These are phyloP conservation scores for Psilocybe azurescens DNA, from an alignment of 768 basidiomycete species.

Conservation along the genomic window DNA sequence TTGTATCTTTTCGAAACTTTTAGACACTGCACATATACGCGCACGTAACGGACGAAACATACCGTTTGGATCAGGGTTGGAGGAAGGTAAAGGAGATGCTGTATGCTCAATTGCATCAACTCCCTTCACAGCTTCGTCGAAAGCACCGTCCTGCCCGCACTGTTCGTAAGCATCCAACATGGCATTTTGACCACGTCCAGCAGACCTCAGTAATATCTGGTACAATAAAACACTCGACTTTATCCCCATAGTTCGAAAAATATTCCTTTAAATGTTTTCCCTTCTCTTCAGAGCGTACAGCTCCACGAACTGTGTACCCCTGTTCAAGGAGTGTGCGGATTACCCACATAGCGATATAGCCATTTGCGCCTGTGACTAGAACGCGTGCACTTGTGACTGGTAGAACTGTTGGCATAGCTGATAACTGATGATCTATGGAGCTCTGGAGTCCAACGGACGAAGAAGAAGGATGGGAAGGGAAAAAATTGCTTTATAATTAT, in stretches of 20 bases:
- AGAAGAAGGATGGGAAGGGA: not conserved
- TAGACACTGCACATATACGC: not conserved
- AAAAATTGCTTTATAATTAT: not conserved
- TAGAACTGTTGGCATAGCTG: not conserved
- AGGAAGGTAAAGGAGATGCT: constrained; percentile 62
- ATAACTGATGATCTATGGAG: no score
- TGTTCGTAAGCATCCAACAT: not conserved
- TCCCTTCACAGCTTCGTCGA: constrained; percentile 79
- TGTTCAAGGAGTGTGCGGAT: constrained; percentile 6
- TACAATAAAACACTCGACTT: constrained; percentile 7
- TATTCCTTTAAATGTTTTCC: not conserved
- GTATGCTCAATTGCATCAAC: constrained; percentile 76
- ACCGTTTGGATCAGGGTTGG: constrained; percentile 35
- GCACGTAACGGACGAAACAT: not conserved
- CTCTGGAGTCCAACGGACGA: no score
- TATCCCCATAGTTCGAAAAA: not conserved
- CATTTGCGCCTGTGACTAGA: constrained; percentile 12
- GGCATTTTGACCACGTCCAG: not conserved
- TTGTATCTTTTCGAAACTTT: constrained; percentile 52
- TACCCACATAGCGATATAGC: constrained; percentile 13
- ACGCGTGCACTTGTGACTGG: not conserved
- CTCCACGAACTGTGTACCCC: constrained; percentile 8
- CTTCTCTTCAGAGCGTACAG: constrained; percentile 6
- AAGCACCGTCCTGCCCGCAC: constrained; percentile 58
- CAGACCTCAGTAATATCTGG: constrained; percentile 5